Base-by-base conservation (phyloP, 2,329 filamentous ascomycete species). In the Neofusicoccum kwambonambiense region DNA sequence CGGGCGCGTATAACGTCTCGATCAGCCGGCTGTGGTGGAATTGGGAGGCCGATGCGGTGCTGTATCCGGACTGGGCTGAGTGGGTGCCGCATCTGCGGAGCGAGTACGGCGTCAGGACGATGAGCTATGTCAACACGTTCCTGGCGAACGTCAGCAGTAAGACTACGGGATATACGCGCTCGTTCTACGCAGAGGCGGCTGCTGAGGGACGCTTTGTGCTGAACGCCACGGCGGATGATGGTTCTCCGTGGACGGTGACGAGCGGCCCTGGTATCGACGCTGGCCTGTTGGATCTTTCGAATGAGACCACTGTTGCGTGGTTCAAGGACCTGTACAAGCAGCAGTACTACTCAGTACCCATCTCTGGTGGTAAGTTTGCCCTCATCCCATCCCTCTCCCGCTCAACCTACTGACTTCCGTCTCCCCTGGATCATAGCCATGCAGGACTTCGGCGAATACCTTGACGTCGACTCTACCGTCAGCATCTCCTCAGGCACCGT, bases 401-500 rank as follows among this genome's bases (percentile, higher is more conserved):
- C 37, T 39, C 37, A 44, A 17, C 11, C 13, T 6, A 47, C 31
- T 47, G 9, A 60, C 54, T 35, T 4, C 19, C 2, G n/a, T 4
- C 8, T 15, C n/a, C 31, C n/a, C 19, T n/a, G 34, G 7, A n/a
- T 4, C 17, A 8, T 7, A 60, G 54, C 54, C 15, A 77, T 77
- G 76, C 71, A 71, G 4, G 75, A 77, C 45, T 77, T 77, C 62
- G 76, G 76, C 60, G 76, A 78, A 64, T 77, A 78, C 63, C 69
- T 76, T 7, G 72, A 75, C 19, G 67, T 71, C 12, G 70, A 71
- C 37, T 56, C 70, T 1, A 70, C 70, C 42, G 71, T 75, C 11
- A 67, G 66, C 22, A 69, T 74, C 31, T 67, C 68, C 50, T 73
- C 72, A 63, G 69, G 67, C 65, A 73, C 73, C 44, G 69, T 70